phyloP scores from a whole-genome alignment of 768 basidiomycete genomes.

The Tylopilus cervinicoccineus region DNA sequence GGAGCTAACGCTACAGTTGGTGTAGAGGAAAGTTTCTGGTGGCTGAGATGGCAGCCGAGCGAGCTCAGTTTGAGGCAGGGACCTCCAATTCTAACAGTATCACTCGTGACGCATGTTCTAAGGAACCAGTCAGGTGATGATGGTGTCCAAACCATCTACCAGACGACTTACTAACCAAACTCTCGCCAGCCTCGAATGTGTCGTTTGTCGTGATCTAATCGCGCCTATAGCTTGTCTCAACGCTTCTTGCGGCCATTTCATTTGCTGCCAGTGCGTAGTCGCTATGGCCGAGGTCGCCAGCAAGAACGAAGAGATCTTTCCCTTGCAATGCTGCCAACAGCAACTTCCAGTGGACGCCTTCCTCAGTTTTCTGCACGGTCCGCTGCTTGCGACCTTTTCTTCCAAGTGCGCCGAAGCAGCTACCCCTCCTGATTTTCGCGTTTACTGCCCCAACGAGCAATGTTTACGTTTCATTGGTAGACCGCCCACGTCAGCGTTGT shows the following conservation, averaged over 20 bases:
- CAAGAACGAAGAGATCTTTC: slow-evolving; percentile 48
- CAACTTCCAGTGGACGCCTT: slow-evolving; percentile 32
- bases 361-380: slow-evolving; percentile 28
- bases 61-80: background rate
- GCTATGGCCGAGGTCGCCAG: slow-evolving; percentile 40
- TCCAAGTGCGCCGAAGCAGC: slow-evolving; percentile 46
- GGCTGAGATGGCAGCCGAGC: background rate
- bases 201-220: slow-evolving; percentile 38
- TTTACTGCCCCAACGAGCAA: slow-evolving; percentile 45
- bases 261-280: slow-evolving; percentile 43
- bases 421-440: slow-evolving; percentile 37
- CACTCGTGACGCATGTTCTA: no score
- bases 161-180: background rate
- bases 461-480: slow-evolving; percentile 53
- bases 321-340: slow-evolving; percentile 47
- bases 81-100: background rate
- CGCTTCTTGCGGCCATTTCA: slow-evolving; percentile 43
- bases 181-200: slow-evolving; percentile 29
- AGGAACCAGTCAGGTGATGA: background rate
- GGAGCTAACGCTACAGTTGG: background rate
- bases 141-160: background rate
- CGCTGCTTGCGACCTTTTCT: slow-evolving; percentile 32
- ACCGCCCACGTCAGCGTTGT: slow-evolving; percentile 21
- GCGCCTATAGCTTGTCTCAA: slow-evolving; percentile 22
- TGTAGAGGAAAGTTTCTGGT: slow-evolving; percentile 13